phyloP scores from a whole-genome alignment of 1,139 yeast genomes.

The Magnusiomyces paraingens region DNA sequence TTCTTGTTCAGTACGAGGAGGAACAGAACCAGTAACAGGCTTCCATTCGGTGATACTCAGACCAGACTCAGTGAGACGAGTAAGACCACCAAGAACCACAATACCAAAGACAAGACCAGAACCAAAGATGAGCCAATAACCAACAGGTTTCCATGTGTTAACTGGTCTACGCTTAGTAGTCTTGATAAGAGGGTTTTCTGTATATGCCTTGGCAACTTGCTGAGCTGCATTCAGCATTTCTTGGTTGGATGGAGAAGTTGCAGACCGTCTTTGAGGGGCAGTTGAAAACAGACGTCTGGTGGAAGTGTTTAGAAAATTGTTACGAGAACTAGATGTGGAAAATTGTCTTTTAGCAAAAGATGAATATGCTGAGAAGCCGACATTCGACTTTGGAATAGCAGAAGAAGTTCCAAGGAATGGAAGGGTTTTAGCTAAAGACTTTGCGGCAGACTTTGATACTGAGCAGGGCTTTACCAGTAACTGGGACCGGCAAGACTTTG shows the following conservation, averaged over 20 bases:
- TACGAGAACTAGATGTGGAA: neutral
- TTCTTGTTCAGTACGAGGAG: slow-evolving; percentile 71
- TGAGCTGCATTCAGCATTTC: slow-evolving; percentile 12
- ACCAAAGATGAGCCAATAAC: slow-evolving; percentile 87
- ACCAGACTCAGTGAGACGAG: slow-evolving; percentile 93
- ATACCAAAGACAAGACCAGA: slow-evolving; percentile 90
- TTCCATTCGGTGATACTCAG: slow-evolving; percentile 97
- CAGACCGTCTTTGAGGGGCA: slow-evolving; percentile 6
- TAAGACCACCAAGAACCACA: slow-evolving; percentile 93
- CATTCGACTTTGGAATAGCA: neutral
- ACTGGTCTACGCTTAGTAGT: slow-evolving; percentile 23
- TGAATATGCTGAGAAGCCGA: neutral
- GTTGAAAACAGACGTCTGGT: slow-evolving; percentile 14
- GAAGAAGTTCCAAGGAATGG: neutral
- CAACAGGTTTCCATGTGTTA: slow-evolving; percentile 43
- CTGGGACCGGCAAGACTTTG: slow-evolving; percentile 27
- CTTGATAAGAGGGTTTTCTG: slow-evolving; percentile 16
- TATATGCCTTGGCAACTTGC: slow-evolving; percentile 14
- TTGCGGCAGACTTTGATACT: neutral
- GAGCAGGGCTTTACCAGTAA: slow-evolving; percentile 13
- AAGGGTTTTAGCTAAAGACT: neutral
- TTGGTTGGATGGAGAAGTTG: slow-evolving; percentile 4
- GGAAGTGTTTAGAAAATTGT: neutral
- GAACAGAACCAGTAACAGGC: slow-evolving; percentile 92
- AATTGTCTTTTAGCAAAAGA: neutral